A percentile compares a stretch with the other conserved stretches of the same genome.
phyloP scores from a whole-genome alignment of 2,329 filamentous ascomycete genomes.

The Fusarium musae region DNA sequence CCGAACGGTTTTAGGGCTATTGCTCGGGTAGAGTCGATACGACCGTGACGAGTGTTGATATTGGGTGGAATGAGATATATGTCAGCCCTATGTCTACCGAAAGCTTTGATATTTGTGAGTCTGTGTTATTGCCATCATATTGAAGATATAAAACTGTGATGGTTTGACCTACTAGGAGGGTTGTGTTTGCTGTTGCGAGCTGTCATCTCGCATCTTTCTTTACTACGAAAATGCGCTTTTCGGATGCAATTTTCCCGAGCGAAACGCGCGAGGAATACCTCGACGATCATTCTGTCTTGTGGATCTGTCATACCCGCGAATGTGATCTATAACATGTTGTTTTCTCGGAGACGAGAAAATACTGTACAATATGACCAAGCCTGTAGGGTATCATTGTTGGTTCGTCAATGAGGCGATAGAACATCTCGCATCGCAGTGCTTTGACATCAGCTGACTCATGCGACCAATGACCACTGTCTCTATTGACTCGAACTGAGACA shows the following conservation, averaged over 20 bases:
- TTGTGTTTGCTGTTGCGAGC: no score
- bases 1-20: neutral
- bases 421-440: neutral
- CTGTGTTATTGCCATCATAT: neutral
- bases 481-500: neutral
- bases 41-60: neutral
- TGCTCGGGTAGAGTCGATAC: neutral
- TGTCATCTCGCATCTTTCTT: neutral
- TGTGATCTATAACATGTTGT: neutral
- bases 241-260: neutral
- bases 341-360: neutral
- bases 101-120: neutral
- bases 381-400: neutral
- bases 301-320: neutral
- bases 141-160: rapidly evolving
- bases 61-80: neutral
- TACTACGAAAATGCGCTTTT: neutral
- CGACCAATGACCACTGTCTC: neutral
- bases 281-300: neutral
- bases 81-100: neutral
- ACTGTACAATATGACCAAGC: neutral
- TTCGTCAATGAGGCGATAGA: neutral
- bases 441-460: neutral
- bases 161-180: rapidly evolving
- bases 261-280: neutral